Evolutionary conservation across 345 rosid species (phyloP).

Genomic region (Bruguiera parviflora): DNA sequence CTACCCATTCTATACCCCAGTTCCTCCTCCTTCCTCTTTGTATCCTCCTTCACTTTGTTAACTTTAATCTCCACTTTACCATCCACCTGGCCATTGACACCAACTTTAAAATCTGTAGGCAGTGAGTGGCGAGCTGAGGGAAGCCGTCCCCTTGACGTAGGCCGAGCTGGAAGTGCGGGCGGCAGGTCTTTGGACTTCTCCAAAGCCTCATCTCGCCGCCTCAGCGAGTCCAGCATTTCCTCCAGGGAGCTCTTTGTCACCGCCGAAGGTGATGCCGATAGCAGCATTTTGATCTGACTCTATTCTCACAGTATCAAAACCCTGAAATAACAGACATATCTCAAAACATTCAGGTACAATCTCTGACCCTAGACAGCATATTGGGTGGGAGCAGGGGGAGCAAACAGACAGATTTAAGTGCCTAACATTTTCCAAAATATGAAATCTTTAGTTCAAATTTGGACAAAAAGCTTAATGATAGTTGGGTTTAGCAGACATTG

Average conservation of each 20-base stretch:
- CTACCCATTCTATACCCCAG: constrained; percentile 45
- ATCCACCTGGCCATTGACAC: constrained; percentile 27
- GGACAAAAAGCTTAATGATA: no score
- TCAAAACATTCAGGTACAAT: no score
- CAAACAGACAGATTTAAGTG: no score
- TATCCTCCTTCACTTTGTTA: constrained; percentile 44
- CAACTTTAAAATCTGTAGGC: constrained; percentile 51
- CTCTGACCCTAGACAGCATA: no score
- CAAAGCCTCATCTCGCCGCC: constrained; percentile 55
- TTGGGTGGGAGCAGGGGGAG: no score
- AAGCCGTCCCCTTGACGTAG: constrained; percentile 72
- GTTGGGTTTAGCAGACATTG: no score
- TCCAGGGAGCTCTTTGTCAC: constrained; percentile 84
- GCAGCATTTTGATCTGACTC: constrained; percentile 43
- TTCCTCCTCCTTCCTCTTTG: constrained; percentile 69
- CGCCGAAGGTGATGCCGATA: constrained; percentile 67
- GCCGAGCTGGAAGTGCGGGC: constrained; percentile 90
- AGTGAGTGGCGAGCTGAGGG: constrained; percentile 76
- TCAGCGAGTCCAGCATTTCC: constrained; percentile 91
- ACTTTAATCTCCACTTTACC: constrained; percentile 20
- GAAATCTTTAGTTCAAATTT: no score
- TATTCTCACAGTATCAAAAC: constrained; percentile 15
- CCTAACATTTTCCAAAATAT: no score
- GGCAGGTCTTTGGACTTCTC: constrained; percentile 78
- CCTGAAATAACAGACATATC: constrained; percentile 9